phyloP scores from a whole-genome alignment of 2,329 filamentous ascomycete species.

The Clonostachys byssicola region DNA sequence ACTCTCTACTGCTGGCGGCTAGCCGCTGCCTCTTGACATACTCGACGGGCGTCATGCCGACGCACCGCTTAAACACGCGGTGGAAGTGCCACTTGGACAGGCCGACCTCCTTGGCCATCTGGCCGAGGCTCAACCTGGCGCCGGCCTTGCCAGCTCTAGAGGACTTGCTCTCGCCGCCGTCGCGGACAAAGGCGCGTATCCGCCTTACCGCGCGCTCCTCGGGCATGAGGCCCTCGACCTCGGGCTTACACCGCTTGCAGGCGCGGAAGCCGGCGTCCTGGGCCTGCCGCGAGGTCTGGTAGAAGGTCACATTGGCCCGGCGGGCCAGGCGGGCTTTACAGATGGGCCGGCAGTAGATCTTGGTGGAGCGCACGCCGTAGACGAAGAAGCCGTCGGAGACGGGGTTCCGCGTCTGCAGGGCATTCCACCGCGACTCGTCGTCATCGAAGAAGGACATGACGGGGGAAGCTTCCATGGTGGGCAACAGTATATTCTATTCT shows the following conservation, averaged over 20 bases:
- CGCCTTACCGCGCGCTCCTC: constrained; percentile 36
- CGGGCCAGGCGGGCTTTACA: constrained; percentile 58
- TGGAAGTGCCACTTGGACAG: constrained; percentile 56
- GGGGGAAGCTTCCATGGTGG: too few species aligned
- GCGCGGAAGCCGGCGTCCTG: constrained; percentile 43
- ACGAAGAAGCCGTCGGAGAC: constrained; percentile 32
- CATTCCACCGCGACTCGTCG: constrained; percentile 26
- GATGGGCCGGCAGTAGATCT: constrained; percentile 55
- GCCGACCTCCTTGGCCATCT: constrained; percentile 43
- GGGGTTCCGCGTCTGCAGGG: constrained; percentile 25
- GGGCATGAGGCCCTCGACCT: constrained; percentile 30
- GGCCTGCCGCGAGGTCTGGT: constrained; percentile 37
- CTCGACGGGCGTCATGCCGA: constrained; percentile 39
- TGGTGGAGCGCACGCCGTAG: constrained; percentile 37
- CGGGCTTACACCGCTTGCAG: constrained; percentile 53
- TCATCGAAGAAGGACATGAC: constrained; percentile 14
- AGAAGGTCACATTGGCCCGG: constrained; percentile 56
- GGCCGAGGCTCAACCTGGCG: constrained; percentile 27
- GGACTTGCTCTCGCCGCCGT: not conserved
- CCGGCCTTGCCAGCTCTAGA: not conserved
- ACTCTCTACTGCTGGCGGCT: too few species aligned
- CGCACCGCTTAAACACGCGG: constrained; percentile 51
- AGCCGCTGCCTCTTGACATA: constrained; percentile 10
- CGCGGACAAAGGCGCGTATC: constrained; percentile 23
- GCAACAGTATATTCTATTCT: too few species aligned